Percentiles rank a stretch among this genome's conserved stretches.
Evolutionary conservation across 495 filamentous ascomycete species (phyloP).

Genomic region (Hypoxylon intermedium): DNA sequence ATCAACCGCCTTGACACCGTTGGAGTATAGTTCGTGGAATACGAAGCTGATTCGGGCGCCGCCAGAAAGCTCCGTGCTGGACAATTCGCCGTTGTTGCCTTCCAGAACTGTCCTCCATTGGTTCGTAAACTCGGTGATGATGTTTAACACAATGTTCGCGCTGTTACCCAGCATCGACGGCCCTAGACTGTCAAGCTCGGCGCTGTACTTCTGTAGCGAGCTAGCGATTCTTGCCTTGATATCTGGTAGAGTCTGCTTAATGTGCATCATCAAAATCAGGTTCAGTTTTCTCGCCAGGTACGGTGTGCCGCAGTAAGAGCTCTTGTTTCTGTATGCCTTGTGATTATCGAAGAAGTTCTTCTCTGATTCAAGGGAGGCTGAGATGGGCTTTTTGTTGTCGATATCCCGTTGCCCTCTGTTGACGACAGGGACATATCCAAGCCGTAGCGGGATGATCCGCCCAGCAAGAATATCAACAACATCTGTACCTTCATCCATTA

Average conservation of each 20-base stretch:
- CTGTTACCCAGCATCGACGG: conserved; percentile 97
- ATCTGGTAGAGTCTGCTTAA: conserved; percentile 98
- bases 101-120: conserved; percentile 96
- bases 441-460: conserved; percentile 91
- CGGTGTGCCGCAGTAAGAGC: conserved; percentile 96
- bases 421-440: conserved; percentile 98
- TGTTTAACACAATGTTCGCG: conserved; percentile 94
- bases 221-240: conserved; percentile 95
- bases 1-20: conserved; percentile 97
- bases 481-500: conserved; percentile 99
- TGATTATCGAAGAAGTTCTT: conserved; percentile 98
- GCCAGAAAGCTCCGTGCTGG: conserved; percentile 90
- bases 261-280: conserved; percentile 99
- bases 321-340: conserved; percentile 98
- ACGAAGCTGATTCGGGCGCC: conserved; percentile 99
- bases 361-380: conserved; percentile 91
- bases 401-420: conserved; percentile 99
- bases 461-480: conserved; percentile 99
- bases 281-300: conserved; percentile 97
- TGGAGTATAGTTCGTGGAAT: conserved; percentile 97
- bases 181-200: conserved; percentile 82
- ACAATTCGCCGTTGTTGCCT: conserved; percentile 94
- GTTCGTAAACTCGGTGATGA: conserved; percentile 98
- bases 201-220: conserved; percentile 88
- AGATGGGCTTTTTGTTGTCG: conserved; percentile 92